Base-by-base conservation (phyloP, 768 basidiomycete species). In the Hygrocybe coccinea region DNA sequence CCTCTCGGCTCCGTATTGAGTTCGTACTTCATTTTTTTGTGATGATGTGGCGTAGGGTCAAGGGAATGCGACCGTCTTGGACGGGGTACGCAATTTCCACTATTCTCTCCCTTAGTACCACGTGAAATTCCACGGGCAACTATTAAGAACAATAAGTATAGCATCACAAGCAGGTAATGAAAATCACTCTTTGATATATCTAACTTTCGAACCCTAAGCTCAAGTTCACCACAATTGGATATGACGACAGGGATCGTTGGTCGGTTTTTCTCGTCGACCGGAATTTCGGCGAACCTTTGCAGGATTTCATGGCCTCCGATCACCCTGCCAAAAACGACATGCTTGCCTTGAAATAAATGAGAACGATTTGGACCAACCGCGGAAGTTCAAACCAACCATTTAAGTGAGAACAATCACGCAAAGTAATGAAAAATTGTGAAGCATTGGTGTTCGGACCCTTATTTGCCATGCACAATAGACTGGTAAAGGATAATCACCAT, bases 401-500 rank as follows among this genome's bases (percentile, higher is more conserved):
- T 44, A 91, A 68, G 66, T 91, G 89, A 3, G 85, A 81, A 57
- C 87, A 84, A 14, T 81, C 78, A n/a, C 80, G 76, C 10, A 95
- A 77, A 19, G 92, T 91, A 58, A 94, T 76, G 66, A 95, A 94
- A 66, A 87, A 95, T 60, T 95, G 92, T 1, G 86, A 89, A 36
- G 86, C 84, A 60, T 94, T 95, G 35, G 92, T 94, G 69, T 88
- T 75, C 0, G 87, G 84, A 2, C 89, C 89, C 59, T 81, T 80
- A 68, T 95, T 95, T 9, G 92, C 92, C 93, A 95, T 95, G 63
- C 89, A 91, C 10, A 95, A 73, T 24, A 95, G 71, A 71, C 85
- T 52, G 37, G 37, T 1, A 24, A 17, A 12, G 19, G 33, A n/a
- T 22, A 10, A 22, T 12, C 19, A 36, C 9, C 19, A 12, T 36